A percentile compares a stretch with the other conserved stretches of the same genome.
phyloP scores from a whole-genome alignment of 78 protist genomes.

The Cavenderia fasciculata region DNA sequence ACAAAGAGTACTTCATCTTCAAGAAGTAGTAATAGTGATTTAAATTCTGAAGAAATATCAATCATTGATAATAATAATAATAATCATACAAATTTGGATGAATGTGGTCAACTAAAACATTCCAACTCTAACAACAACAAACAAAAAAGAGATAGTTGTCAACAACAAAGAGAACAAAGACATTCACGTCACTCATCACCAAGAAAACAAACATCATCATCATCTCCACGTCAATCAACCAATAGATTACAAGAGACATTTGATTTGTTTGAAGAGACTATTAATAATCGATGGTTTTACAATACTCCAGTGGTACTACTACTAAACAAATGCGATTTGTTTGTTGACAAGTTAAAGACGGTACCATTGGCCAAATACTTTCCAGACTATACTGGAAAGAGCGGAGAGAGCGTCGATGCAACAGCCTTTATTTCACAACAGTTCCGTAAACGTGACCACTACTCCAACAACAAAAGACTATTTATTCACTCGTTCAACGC shows the following conservation, averaged over 20 bases:
- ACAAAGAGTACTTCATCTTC: too few relatives aligned
- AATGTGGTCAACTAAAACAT: too few relatives aligned
- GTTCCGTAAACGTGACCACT: conserved; percentile 9
- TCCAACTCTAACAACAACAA: too few relatives aligned
- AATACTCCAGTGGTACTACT: conserved; percentile 70
- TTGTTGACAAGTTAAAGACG: conserved; percentile 69
- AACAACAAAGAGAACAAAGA: too few relatives aligned
- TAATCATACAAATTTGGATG: too few relatives aligned
- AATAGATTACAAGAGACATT: conserved; percentile 34
- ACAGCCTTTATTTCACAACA: not conserved
- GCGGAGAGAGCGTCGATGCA: not conserved
- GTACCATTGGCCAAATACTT: not conserved
- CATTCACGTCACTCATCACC: too few relatives aligned
- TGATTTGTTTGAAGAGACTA: conserved; percentile 31
- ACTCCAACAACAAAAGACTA: conserved; percentile 24
- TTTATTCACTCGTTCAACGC: conserved; percentile 43
- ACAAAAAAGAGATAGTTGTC: too few relatives aligned
- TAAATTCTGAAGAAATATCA: too few relatives aligned
- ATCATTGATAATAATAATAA: too few relatives aligned
- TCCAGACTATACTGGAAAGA: conserved; percentile 12
- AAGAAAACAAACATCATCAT: too few relatives aligned
- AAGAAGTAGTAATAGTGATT: too few relatives aligned
- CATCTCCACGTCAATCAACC: too few relatives aligned
- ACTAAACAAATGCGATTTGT: conserved; percentile 82
- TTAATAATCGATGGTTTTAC: conserved; percentile 32